These are phyloP conservation scores for Triticum aestivum DNA, from an alignment of 176 grass and related monocot species.

Conservation along the genomic window IWGSC_CS_RefSeq_v2.1 NC_057813.1:213016417-213016916, in stretches of 20 bases:
- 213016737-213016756: not conserved
- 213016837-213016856: constrained; percentile 73
- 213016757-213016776: constrained; percentile 34
- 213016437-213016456: too few species aligned
- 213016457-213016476: too few species aligned
- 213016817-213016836: constrained; percentile 47
- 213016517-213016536: too few species aligned
- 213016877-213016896: constrained; percentile 81
- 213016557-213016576: not conserved
- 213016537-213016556: too few species aligned
- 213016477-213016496: too few species aligned
- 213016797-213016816: constrained; percentile 57
- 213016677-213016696: not conserved
- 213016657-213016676: not conserved
- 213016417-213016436: too few species aligned
- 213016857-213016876: constrained; percentile 70
- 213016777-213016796: constrained; percentile 18
- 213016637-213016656: not conserved
- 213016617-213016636: not conserved
- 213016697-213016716: not conserved
- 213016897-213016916: constrained; percentile 55
- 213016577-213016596: not conserved
- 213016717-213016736: constrained; percentile 15
- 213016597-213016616: not conserved
- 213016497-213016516: too few species aligned